Percentiles rank a stretch among this genome's conserved stretches.
These are phyloP conservation scores for Phaseolus lunatus DNA, from an alignment of 306 rosid genomes.

Conservation along the genomic window DNA sequence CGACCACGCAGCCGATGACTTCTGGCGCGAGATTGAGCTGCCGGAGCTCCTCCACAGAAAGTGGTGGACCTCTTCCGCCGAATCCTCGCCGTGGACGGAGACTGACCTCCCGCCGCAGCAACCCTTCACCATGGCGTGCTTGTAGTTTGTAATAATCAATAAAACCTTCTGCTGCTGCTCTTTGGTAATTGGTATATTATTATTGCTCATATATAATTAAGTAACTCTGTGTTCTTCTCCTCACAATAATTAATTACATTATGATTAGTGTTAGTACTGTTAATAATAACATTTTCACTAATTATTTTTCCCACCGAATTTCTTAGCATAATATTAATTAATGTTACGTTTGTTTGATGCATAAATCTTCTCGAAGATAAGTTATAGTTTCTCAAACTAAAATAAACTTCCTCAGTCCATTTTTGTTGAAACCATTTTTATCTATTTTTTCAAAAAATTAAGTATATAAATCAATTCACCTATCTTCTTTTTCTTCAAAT, in stretches of 20 bases:
- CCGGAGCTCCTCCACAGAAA: conserved; percentile 68
- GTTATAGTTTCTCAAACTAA: too few species aligned
- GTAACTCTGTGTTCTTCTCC: not conserved
- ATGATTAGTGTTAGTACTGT: not conserved
- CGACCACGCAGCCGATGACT: conserved; percentile 55
- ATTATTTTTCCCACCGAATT: not conserved
- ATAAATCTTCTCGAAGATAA: too few species aligned
- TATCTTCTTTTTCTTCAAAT: not conserved
- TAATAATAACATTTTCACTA: conserved; percentile 15
- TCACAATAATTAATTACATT: not conserved
- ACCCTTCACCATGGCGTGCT: conserved; percentile 53
- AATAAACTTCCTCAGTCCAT: too few species aligned
- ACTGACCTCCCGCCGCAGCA: conserved; percentile 39
- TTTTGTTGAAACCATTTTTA: not conserved
- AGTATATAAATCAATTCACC: not conserved
- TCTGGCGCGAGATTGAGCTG: conserved; percentile 84
- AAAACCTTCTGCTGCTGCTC: conserved; percentile 10
- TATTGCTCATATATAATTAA: conserved; percentile 1
- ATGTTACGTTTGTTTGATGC: not conserved
- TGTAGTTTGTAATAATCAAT: conserved; percentile 35
- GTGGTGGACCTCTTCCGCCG: conserved; percentile 45
- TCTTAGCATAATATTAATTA: not conserved
- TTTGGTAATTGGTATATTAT: conserved; percentile 32
- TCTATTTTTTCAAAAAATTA: not conserved
- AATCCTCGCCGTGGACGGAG: conserved; percentile 47